Percentiles rank a stretch among this genome's conserved stretches.
Conservation (phyloP, 2,329 filamentous ascomycete genomes). For the Whalleya microplaca region DNA sequence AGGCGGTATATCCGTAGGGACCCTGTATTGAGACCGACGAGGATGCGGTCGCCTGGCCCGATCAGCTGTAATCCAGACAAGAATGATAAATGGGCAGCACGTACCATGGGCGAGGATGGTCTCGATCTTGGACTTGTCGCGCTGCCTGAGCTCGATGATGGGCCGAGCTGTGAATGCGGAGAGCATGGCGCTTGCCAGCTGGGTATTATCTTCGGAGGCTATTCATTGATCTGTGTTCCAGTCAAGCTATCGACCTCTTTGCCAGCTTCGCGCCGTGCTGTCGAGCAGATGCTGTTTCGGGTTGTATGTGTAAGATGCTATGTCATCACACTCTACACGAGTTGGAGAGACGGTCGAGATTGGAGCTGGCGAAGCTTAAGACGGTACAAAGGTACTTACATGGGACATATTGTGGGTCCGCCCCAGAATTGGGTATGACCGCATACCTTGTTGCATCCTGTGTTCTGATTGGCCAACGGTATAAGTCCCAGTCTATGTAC, state of each 20-base stretch:
- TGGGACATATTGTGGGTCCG: not conserved
- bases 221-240: constrained; percentile 11
- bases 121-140: constrained; percentile 97
- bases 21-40: constrained; percentile 91
- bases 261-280: too few species aligned
- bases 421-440: not conserved
- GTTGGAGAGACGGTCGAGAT: too few species aligned
- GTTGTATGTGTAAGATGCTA: not conserved
- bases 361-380: not conserved
- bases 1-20: constrained; percentile 88
- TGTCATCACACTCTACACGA: not conserved
- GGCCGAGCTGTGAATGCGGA: constrained; percentile 96
- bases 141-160: constrained; percentile 93
- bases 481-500: too few species aligned
- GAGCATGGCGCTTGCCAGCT: constrained; percentile 67
- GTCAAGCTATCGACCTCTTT: not conserved
- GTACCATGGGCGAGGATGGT: constrained; percentile 88
- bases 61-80: not conserved
- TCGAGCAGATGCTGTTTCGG: not conserved
- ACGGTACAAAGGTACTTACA: not conserved
- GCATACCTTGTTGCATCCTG: not conserved
- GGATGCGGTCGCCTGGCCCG: constrained; percentile 76
- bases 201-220: constrained; percentile 12
- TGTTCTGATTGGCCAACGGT: too few species aligned
- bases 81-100: constrained; percentile 19